Evolutionary conservation across 495 filamentous ascomycete genomes (phyloP).

Genomic region (Immersiella caudata): DNA sequence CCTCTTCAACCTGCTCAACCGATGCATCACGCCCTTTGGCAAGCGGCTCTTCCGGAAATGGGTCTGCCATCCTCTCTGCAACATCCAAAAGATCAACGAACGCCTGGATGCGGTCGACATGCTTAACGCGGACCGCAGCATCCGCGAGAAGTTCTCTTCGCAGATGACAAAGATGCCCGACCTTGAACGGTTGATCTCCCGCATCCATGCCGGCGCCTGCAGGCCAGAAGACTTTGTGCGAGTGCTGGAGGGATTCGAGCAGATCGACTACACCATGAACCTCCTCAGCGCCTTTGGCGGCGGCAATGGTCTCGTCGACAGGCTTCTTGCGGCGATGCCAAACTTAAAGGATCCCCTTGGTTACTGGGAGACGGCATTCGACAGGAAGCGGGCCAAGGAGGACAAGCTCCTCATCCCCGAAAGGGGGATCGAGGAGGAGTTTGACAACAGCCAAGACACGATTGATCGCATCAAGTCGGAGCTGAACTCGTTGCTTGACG

Average conservation of each 20-base stretch:
- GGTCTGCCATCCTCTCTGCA: slow-evolving; percentile 94
- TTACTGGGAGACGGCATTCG: slow-evolving; percentile 92
- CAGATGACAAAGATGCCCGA: slow-evolving; percentile 91
- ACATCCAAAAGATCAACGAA: slow-evolving; percentile 85
- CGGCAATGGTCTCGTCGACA: slow-evolving; percentile 80
- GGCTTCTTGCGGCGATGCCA: slow-evolving; percentile 82
- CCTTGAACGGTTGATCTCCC: slow-evolving; percentile 89
- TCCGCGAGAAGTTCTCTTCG: slow-evolving; percentile 81
- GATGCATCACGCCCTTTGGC: slow-evolving; percentile 94
- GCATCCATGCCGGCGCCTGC: slow-evolving; percentile 88
- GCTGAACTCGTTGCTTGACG: slow-evolving; percentile 71
- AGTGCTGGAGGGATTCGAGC: slow-evolving; percentile 97
- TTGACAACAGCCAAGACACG: slow-evolving; percentile 79
- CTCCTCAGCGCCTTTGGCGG: slow-evolving; percentile 69
- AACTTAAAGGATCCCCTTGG: slow-evolving; percentile 71
- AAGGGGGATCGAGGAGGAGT: slow-evolving; percentile 88
- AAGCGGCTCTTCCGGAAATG: slow-evolving; percentile 97
- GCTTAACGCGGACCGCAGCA: slow-evolving; percentile 75
- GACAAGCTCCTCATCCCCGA: slow-evolving; percentile 76
- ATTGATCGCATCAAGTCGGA: slow-evolving; percentile 72
- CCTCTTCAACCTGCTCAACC: slow-evolving; percentile 85
- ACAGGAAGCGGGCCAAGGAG: slow-evolving; percentile 76
- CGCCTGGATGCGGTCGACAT: slow-evolving; percentile 95
- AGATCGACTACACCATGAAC: slow-evolving; percentile 88
- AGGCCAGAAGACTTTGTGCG: slow-evolving; percentile 87